Conservation (phyloP, 306 rosid genomes). For the Trifolium repens region DNA sequence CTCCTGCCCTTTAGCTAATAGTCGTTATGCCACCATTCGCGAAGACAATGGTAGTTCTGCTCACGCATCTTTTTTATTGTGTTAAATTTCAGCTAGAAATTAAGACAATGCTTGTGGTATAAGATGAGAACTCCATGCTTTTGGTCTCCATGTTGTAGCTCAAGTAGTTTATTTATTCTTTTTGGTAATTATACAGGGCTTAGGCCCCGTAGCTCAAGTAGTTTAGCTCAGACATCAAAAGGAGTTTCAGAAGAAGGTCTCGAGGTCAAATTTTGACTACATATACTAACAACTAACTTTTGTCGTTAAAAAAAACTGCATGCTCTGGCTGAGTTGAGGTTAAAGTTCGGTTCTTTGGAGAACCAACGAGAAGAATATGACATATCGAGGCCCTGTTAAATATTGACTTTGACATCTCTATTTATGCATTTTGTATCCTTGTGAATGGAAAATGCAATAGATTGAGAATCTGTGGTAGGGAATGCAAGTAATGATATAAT, state of each 20-base stretch:
- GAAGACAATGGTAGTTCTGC: slow-evolving; percentile 69
- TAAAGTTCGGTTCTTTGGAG: slow-evolving; percentile 23
- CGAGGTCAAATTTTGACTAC: background rate
- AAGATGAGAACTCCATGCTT: slow-evolving; percentile 1
- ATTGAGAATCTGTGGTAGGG: background rate
- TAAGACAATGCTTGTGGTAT: slow-evolving; percentile 11
- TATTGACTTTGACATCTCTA: slow-evolving; percentile 5
- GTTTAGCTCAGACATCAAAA: background rate
- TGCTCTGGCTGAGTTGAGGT: background rate
- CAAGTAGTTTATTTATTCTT: background rate
- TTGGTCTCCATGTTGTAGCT: background rate
- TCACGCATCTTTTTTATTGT: background rate
- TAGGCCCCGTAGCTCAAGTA: background rate
- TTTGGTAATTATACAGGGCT: too few species aligned
- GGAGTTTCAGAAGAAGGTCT: background rate
- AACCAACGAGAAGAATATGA: background rate
- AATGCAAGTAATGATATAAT: slow-evolving; percentile 31
- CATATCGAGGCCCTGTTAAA: background rate
- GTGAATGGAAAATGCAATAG: background rate
- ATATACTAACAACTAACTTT: background rate
- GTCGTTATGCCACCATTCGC: slow-evolving; percentile 93
- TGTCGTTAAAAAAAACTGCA: background rate
- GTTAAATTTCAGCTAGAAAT: background rate
- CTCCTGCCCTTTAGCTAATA: slow-evolving; percentile 90
- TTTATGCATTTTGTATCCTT: background rate